Conservation (phyloP, 345 rosid species). For the Melaleuca alternifolia region DNA sequence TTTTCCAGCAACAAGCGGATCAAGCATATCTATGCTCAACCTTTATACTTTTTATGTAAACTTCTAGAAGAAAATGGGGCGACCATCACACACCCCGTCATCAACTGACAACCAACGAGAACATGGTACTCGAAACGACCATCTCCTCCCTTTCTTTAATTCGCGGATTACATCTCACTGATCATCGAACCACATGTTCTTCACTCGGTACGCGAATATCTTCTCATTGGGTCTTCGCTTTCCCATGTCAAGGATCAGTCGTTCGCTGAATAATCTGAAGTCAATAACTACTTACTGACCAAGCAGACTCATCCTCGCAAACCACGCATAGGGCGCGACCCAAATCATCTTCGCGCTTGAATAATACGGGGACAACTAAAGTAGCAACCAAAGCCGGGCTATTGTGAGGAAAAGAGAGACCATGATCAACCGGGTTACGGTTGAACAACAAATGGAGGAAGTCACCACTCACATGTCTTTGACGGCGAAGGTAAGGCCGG, state of each 20-base stretch:
- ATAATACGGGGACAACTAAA: not conserved
- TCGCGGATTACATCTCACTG: not conserved
- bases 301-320: not conserved
- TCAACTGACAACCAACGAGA: not conserved
- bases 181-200: not conserved
- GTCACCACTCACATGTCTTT: conserved; percentile 61
- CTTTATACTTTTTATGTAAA: not conserved
- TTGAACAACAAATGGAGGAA: not conserved
- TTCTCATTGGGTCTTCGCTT: not conserved
- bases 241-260: not conserved
- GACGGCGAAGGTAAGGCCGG: conserved; percentile 64
- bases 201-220: not conserved
- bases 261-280: not conserved
- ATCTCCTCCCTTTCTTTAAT: not conserved
- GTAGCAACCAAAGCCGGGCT: not conserved
- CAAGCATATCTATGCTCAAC: not conserved
- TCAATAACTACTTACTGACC: not conserved
- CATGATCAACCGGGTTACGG: not conserved
- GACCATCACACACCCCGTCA: not conserved
- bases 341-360: not conserved
- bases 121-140: not conserved
- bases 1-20: not conserved
- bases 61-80: not conserved
- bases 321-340: not conserved
- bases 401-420: not conserved